Evolutionary conservation across 441 rosid species (phyloP).

Genomic region (Viola pubescens): DNA sequence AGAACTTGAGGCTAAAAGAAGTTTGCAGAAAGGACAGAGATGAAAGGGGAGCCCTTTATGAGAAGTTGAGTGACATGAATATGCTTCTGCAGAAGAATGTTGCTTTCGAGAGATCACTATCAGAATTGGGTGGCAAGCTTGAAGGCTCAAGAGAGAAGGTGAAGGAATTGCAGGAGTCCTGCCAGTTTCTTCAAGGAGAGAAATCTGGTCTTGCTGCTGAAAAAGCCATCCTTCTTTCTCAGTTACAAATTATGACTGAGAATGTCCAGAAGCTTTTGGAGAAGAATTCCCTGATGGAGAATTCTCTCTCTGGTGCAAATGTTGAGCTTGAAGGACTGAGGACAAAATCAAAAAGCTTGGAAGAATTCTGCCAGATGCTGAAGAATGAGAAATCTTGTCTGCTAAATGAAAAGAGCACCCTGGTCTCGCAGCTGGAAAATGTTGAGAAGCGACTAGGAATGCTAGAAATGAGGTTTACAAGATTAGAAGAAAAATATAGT

Average conservation of each 20-base stretch:
- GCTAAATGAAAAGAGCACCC: conserved; percentile 41
- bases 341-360: conserved; percentile 53
- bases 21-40: conserved; percentile 35
- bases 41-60: conserved; percentile 38
- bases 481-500: conserved; percentile 38
- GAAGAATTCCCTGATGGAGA: conserved; percentile 52
- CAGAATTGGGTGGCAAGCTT: conserved; percentile 62
- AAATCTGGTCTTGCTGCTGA: conserved; percentile 55
- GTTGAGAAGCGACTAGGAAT: conserved; percentile 51
- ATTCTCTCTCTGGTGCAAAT: conserved; percentile 49
- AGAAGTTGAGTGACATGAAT: conserved; percentile 18
- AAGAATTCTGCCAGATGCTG: conserved; percentile 56
- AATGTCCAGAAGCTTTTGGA: conserved; percentile 49
- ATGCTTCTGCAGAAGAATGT: conserved; percentile 49
- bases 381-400: conserved; percentile 54
- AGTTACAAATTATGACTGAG: conserved; percentile 61
- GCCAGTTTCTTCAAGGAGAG: conserved; percentile 60
- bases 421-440: conserved; percentile 45
- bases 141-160: conserved; percentile 61
- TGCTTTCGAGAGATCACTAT: conserved; percentile 58
- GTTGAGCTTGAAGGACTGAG: conserved; percentile 63
- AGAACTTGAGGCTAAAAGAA: conserved; percentile 52
- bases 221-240: conserved; percentile 67
- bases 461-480: conserved; percentile 63
- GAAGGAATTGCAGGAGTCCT: conserved; percentile 50